These are phyloP conservation scores for Collybia sordida DNA, from an alignment of 768 basidiomycete genomes.

Conservation along the genomic window DNA sequence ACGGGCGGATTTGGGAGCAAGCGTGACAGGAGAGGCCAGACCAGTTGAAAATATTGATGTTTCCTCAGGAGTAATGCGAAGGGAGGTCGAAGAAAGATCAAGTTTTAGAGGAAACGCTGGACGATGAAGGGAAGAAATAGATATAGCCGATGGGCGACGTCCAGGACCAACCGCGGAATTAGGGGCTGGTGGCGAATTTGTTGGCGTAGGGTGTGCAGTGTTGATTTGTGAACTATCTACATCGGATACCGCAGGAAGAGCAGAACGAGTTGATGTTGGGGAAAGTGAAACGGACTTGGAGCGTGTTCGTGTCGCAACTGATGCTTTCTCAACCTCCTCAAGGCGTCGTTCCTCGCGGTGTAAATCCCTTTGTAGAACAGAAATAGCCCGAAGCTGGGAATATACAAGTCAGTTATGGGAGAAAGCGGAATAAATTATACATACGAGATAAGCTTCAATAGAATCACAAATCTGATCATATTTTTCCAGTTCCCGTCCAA, in stretches of 20 bases:
- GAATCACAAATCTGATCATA: constrained; percentile 81
- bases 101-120: constrained; percentile 71
- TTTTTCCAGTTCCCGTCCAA: constrained; percentile 74
- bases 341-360: constrained; percentile 57
- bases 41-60: constrained; percentile 56
- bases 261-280: constrained; percentile 20
- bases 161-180: constrained; percentile 29
- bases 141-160: constrained; percentile 75
- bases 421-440: constrained; percentile 18
- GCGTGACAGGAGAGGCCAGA: constrained; percentile 74
- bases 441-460: constrained; percentile 70
- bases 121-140: constrained; percentile 76
- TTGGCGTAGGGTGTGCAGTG: constrained; percentile 1
- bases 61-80: constrained; percentile 68
- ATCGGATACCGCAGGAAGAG: constrained; percentile 13
- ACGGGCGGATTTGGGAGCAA: constrained; percentile 79
- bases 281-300: constrained; percentile 22
- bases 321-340: constrained; percentile 34
- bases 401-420: background rate
- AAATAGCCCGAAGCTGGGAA: constrained; percentile 65
- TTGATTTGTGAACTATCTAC: constrained; percentile 5
- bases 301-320: constrained; percentile 25
- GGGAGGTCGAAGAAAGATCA: constrained; percentile 71
- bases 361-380: constrained; percentile 70
- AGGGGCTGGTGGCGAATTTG: constrained; percentile 25